Base-by-base conservation (phyloP, 306 rosid species). In the Abrus pulchellus region DNA sequence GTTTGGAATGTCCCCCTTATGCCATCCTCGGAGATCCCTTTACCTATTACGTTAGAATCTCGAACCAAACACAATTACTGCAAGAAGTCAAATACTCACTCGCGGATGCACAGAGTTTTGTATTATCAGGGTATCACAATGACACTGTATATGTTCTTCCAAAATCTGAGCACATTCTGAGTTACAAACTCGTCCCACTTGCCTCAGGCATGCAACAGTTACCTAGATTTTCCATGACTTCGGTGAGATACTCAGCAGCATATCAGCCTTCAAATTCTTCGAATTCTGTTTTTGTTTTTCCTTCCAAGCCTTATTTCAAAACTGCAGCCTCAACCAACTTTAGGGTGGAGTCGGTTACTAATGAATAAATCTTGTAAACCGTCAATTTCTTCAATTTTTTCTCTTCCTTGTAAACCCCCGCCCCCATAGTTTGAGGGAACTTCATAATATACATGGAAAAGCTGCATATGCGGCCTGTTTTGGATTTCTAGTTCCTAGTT, bases 171-270 rank as follows among this genome's bases (percentile, higher is more conserved):
- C 92, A 87, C 73, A 75, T 93, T 34, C 87, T 91, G 55, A 82
- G 93, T 65, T 95, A 90, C 90, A 95, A 91, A 89, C 94, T 95
- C 56, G 99, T 95, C 50, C 97, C 98, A 11, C 94, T 93, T 81
- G 90, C 94, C 49, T 88, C 97, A 1, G 97, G 98, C 45, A 56
- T 87, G 83, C 96, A 89, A 66, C 96, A 89, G 77, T 85, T 95
- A 67, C 99, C 99, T 3, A 91, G 79, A 86, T 88, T 90, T 86
- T 86, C 91, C 30, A 75, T 93, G 79, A 87, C 94, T 68, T 90
- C 97, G 44, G 89, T 84, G 62, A 89, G 96, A 87, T 93, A 93
- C 82, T 95, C 93, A 9, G 91, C 92, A 62, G 86, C 87, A 53
- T 95, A 91, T 87, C 97, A 91, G 77, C 90, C 92, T 57, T 80